phyloP scores from a whole-genome alignment of 768 basidiomycete genomes.

The Trichaptum fuscoviolaceum region DNA sequence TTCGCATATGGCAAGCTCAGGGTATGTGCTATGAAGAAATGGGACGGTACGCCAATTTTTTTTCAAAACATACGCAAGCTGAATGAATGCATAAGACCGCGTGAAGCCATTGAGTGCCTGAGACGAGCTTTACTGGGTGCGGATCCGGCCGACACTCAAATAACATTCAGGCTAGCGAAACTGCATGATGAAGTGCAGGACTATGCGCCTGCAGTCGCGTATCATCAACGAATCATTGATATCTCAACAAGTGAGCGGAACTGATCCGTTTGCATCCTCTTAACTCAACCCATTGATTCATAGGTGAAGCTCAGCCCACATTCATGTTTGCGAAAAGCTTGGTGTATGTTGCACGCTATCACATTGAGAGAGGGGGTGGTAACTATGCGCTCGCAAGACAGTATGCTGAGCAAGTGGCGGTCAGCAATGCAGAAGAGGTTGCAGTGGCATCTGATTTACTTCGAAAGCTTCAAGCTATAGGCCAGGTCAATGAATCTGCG shows the following conservation, averaged over 20 bases:
- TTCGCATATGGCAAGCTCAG: slow-evolving; percentile 93
- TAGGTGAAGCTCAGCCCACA: slow-evolving; percentile 52
- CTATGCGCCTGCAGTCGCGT: slow-evolving; percentile 60
- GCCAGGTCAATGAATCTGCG: not conserved
- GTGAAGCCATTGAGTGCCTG: slow-evolving; percentile 88
- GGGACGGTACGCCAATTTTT: slow-evolving; percentile 50
- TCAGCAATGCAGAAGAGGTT: slow-evolving; percentile 80
- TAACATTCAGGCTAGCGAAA: slow-evolving; percentile 69
- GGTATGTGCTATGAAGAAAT: slow-evolving; percentile 93
- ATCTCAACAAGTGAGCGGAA: slow-evolving; percentile 54
- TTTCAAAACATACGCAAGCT: not conserved
- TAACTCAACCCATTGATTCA: slow-evolving; percentile 21
- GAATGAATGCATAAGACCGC: slow-evolving; percentile 43
- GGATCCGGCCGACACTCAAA: slow-evolving; percentile 68
- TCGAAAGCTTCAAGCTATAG: not conserved
- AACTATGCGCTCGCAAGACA: slow-evolving; percentile 67
- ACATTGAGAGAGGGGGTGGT: slow-evolving; percentile 56
- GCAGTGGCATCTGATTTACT: slow-evolving; percentile 67
- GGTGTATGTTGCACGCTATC: slow-evolving; percentile 77
- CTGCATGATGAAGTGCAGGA: slow-evolving; percentile 67
- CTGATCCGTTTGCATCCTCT: slow-evolving; percentile 10
- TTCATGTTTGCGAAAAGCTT: slow-evolving; percentile 82
- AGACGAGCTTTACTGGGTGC: slow-evolving; percentile 84
- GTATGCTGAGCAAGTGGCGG: slow-evolving; percentile 67
- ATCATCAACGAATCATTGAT: slow-evolving; percentile 81